Base-by-base conservation (phyloP, 257 asterid genomes). In the Solanum rostratum region DNA sequence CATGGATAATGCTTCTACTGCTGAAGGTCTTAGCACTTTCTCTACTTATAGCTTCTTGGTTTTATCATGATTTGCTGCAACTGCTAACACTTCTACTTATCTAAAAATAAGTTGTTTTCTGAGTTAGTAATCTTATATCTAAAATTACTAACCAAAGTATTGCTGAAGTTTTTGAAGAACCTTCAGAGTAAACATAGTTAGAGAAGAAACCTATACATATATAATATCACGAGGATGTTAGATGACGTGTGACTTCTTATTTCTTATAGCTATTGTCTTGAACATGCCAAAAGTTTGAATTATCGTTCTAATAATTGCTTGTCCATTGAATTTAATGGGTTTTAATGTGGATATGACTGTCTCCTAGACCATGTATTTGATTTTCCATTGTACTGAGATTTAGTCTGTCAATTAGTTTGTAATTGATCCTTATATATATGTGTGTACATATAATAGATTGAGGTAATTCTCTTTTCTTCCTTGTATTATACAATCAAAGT, bases 1-100 rank as follows among this genome's bases (percentile, higher is more conserved):
- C 71, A 83, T 82, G 54, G 82, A 79, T 83, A 89, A 86, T 70
- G 86, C 89, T 7, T 90, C 85, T 82, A 91, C 85, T 73, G 93
- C 97, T 69, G 78, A 90, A 90, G 91, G 97, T 95, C 55, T 83
- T 43, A 45, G 39, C n/a, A 52, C 86, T 87, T 41, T 80, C 53
- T 62, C 33, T 27, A 11, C 19, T 30, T 12, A 27, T 82, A 39
- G 57, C 37, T 59, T 53, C 30, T n/a, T 39, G 39, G 41, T 13
- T 5, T 62, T 83, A 33, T 66, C 79, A 41, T 83, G 37, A 66
- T 29, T 43, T 66, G 71, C 30, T 83, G 37, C 79, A 52, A 30
- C 29, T 65, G 16, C 65, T 83, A 49, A 5, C 62, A 19, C 16
- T 82, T 11, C 27, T 33, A 33, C 5, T 3, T 15, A 3, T 70